Percentiles rank a stretch among this genome's conserved stretches.
phyloP scores from a whole-genome alignment of 257 asterid genomes.

The Gynochthodes officinalis region DNA sequence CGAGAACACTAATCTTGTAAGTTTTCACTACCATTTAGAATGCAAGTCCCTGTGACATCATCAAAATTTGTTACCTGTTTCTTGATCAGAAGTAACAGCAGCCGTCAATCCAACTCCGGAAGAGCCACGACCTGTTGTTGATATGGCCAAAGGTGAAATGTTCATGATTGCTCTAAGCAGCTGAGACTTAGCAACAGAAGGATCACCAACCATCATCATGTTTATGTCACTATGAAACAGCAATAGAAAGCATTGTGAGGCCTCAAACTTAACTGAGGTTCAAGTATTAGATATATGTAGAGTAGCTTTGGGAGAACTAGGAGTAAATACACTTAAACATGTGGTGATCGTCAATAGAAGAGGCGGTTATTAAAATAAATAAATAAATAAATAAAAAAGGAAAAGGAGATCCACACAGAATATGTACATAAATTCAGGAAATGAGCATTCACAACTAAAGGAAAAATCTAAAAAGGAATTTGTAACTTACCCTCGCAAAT shows the following conservation, averaged over 20 bases:
- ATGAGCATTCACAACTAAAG: slow-evolving; percentile 2
- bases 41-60: slow-evolving; percentile 3
- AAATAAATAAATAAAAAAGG: not conserved
- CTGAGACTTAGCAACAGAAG: slow-evolving; percentile 98
- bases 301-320: not conserved
- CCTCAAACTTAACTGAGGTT: slow-evolving; percentile 1
- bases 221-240: slow-evolving; percentile 69
- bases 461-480: slow-evolving; percentile 1
- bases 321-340: not conserved
- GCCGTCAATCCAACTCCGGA: slow-evolving; percentile 99
- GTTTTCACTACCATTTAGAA: not conserved
- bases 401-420: slow-evolving; percentile 6
- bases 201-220: slow-evolving; percentile 99
- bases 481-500: slow-evolving; percentile 78
- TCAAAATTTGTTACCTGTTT: slow-evolving; percentile 58
- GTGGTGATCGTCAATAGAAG: not conserved
- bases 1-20: slow-evolving; percentile 17
- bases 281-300: not conserved
- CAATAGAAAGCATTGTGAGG: slow-evolving; percentile 17
- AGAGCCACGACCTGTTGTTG: slow-evolving; percentile 98
- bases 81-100: slow-evolving; percentile 98
- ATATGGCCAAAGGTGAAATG: slow-evolving; percentile 95
- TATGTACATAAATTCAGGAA: not conserved
- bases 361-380: not conserved
- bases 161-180: slow-evolving; percentile 91